These are phyloP conservation scores for Monosporozyma yasuniensis DNA, from an alignment of 805 yeast species.

Conservation along the genomic window DNA sequence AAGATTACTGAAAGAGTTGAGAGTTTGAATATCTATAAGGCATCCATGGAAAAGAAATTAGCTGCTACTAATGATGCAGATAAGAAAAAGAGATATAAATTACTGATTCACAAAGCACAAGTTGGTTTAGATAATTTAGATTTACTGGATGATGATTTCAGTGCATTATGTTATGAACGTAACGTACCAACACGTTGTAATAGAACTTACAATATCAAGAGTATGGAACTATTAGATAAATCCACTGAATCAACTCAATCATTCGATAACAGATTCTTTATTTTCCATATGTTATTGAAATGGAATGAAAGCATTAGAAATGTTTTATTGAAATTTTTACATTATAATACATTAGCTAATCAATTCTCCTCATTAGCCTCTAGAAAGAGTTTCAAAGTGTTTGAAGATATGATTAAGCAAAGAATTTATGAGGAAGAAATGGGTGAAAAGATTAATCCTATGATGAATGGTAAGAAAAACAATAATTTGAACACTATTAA, in stretches of 20 bases:
- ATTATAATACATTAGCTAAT: slow-evolving; percentile 37
- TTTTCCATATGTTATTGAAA: slow-evolving; percentile 63
- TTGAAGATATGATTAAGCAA: slow-evolving; percentile 41
- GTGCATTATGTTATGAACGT: slow-evolving; percentile 7
- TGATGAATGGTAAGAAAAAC: background rate
- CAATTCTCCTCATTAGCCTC: slow-evolving; percentile 37
- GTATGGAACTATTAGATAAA: slow-evolving; percentile 17
- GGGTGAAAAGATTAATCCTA: background rate
- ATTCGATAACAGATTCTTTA: slow-evolving; percentile 51
- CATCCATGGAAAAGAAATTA: slow-evolving; percentile 36
- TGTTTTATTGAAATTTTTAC: slow-evolving; percentile 49
- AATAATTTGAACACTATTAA: background rate
- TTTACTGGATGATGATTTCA: slow-evolving; percentile 17
- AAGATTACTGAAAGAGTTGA: slow-evolving; percentile 16
- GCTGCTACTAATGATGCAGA: slow-evolving; percentile 12
- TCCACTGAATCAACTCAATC: slow-evolving; percentile 1
- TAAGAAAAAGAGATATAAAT: slow-evolving; percentile 13
- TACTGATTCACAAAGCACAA: slow-evolving; percentile 9
- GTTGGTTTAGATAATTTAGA: slow-evolving; percentile 13
- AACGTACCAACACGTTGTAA: background rate
- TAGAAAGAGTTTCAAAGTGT: slow-evolving; percentile 40
- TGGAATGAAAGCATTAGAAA: slow-evolving; percentile 73
- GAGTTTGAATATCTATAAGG: slow-evolving; percentile 33
- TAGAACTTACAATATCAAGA: slow-evolving; percentile 4
- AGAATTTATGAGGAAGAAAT: slow-evolving; percentile 9